A percentile compares a stretch with the other conserved stretches of the same genome.
These are phyloP conservation scores for Nephelium lappaceum DNA, from an alignment of 345 rosid genomes.

Conservation along the genomic window DNA sequence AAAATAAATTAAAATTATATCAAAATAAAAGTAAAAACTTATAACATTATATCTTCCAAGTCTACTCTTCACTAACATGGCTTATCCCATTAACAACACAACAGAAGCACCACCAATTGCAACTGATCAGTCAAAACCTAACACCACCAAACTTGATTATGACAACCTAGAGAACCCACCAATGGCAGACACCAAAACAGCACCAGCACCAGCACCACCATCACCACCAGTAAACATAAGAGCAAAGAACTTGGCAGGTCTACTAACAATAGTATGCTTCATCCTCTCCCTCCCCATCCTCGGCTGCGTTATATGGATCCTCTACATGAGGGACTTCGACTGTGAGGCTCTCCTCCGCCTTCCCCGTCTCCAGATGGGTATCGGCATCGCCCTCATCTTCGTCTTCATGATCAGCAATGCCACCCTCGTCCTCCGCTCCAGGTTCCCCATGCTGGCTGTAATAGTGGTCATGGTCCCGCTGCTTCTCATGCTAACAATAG, in stretches of 20 bases:
- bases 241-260: slow-evolving; percentile 35
- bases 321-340: slow-evolving; percentile 73
- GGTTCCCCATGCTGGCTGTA: slow-evolving; percentile 53
- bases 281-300: slow-evolving; percentile 69
- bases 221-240: background rate
- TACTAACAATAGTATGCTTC: slow-evolving; percentile 43
- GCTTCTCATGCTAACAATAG: slow-evolving; percentile 55
- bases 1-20: background rate
- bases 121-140: background rate
- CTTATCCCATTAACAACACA: background rate
- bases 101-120: background rate
- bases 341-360: slow-evolving; percentile 65
- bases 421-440: slow-evolving; percentile 38
- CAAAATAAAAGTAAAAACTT: background rate
- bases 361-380: slow-evolving; percentile 53
- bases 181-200: slow-evolving; percentile 14
- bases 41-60: background rate
- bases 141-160: background rate
- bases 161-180: background rate
- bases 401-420: slow-evolving; percentile 51
- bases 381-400: slow-evolving; percentile 50
- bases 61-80: slow-evolving; percentile 9
- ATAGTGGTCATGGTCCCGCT: slow-evolving; percentile 54
- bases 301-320: slow-evolving; percentile 58
- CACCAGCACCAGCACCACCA: background rate